Evolutionary conservation across 2,329 filamentous ascomycete species (phyloP).

Genomic region (Colletotrichum salicis): DNA sequence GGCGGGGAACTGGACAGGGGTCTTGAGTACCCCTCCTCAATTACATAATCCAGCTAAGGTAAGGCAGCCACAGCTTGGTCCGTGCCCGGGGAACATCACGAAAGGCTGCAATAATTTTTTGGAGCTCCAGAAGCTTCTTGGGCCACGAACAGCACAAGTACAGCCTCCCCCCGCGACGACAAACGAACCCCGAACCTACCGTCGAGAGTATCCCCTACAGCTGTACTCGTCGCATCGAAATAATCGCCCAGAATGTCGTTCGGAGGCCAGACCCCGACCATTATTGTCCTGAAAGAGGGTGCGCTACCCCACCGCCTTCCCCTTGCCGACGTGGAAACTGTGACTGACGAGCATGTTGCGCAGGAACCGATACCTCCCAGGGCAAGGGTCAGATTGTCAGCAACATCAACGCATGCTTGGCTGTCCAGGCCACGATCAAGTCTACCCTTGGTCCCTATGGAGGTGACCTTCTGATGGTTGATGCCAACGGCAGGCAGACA

Average conservation of each 20-base stretch:
- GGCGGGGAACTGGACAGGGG: conserved; percentile 8
- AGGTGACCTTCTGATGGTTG: conserved; percentile 94
- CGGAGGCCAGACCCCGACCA: conserved; percentile 96
- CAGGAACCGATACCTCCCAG: conserved; percentile 97
- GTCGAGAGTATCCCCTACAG: not conserved
- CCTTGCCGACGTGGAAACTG: conserved; percentile 39
- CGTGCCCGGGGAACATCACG: conserved; percentile 37
- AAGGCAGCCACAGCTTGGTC: conserved; percentile 35
- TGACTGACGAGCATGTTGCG: conserved; percentile 34
- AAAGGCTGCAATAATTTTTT: conserved; percentile 63
- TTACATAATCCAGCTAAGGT: conserved; percentile 34
- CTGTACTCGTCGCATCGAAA: conserved; percentile 10
- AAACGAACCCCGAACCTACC: conserved; percentile 8
- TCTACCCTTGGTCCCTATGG: conserved; percentile 96
- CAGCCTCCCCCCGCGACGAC: conserved; percentile 28
- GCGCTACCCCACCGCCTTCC: conserved; percentile 57
- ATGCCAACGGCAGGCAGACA: conserved; percentile 93
- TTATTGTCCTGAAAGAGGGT: conserved; percentile 98
- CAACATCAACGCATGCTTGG: conserved; percentile 98
- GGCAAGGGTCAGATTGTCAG: conserved; percentile 96
- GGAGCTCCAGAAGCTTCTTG: conserved; percentile 56
- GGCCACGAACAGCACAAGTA: conserved; percentile 38
- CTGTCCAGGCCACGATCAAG: conserved; percentile 95
- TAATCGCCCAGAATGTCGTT: conserved; percentile 79
- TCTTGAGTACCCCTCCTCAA: conserved; percentile 27